Base-by-base conservation (phyloP, 345 rosid species). In the Lepidium didymum region DNA sequence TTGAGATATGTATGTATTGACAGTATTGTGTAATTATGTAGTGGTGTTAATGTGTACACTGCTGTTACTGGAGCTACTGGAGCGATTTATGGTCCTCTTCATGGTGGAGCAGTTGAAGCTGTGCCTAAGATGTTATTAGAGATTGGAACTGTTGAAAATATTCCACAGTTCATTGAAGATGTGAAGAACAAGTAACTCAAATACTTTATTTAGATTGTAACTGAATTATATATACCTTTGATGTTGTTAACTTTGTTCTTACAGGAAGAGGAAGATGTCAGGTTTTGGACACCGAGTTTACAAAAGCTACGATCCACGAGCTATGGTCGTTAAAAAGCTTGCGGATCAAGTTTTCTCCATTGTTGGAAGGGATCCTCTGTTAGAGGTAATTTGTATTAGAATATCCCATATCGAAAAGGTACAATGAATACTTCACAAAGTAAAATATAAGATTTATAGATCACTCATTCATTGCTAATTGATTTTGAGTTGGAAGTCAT, bases 241-340 rank as follows among this genome's bases (percentile, higher is more conserved):
- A 8, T 53, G 21, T 53, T 52, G 14, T 53, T 42, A 42, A 33
- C 27, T 12, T 0, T 5, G 33, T 5, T 42, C 15, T 52, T 1
- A 0, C 19, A 94, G 99, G 81, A 91, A 87, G 79, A 80, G 89
- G 75, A 94, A 84, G 86, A 79, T 94, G 87, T 94, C 89, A 1
- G 97, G 97, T 69, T 94, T 94, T 76, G 97, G 99, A 27, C 99
- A 94, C 62, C 97, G 96, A 8, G 85, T 94, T 4, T 94, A 94
- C 87, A 94, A 83, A 78, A 94, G 84, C 86, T 85, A 94, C 53
- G 97, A 94, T 52, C 99, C 97, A 1, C 77, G 97, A 56, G 96
- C 91, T 50, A 87, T 82, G 79, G 82, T 91, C 82, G 79, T 91
- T 41, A 91, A 70, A 75, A 91, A 86, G 74, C 78, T 94, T 53